phyloP scores from a whole-genome alignment of 2,329 filamentous ascomycete species.

The Cladosporium sp. region DNA sequence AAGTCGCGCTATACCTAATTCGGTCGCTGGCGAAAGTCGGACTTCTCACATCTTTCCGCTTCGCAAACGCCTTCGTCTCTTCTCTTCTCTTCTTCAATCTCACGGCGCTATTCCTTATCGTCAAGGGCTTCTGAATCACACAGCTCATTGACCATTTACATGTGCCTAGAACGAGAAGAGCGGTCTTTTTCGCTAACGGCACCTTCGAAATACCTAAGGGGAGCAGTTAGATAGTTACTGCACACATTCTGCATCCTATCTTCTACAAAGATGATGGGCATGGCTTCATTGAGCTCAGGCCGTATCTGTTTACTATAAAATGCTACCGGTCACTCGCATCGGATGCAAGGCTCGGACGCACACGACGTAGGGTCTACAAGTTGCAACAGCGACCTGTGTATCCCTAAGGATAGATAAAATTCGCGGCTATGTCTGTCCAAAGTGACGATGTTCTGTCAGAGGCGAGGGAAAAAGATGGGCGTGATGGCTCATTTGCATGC shows the following conservation, averaged over 20 bases:
- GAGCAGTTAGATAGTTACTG: slow-evolving; percentile 82
- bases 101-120: slow-evolving; percentile 85
- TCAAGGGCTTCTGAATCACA: slow-evolving; percentile 63
- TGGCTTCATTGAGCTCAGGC: too few relatives aligned
- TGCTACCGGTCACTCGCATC: too few relatives aligned
- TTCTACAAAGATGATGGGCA: too few relatives aligned
- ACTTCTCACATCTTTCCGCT: slow-evolving; percentile 6
- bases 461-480: too few relatives aligned
- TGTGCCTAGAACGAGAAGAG: slow-evolving; percentile 73
- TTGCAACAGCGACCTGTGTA: too few relatives aligned
- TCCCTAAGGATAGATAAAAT: too few relatives aligned
- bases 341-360: too few relatives aligned
- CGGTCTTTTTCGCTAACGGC: slow-evolving; percentile 98
- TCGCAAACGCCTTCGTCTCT: slow-evolving; percentile 6
- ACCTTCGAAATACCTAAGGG: slow-evolving; percentile 67
- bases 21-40: neutral
- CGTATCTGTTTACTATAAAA: too few relatives aligned
- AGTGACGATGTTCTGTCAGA: too few relatives aligned
- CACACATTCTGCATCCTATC: neutral
- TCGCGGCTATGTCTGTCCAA: too few relatives aligned
- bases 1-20: slow-evolving; percentile 4
- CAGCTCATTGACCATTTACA: slow-evolving; percentile 86
- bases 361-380: too few relatives aligned
- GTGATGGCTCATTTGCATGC: too few relatives aligned
- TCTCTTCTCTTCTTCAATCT: slow-evolving; percentile 32